Percentiles rank a stretch among this genome's conserved stretches.
These are phyloP conservation scores for Fusarium abutilonis DNA, from an alignment of 2,329 filamentous ascomycete species.

Conservation along the genomic window DNA sequence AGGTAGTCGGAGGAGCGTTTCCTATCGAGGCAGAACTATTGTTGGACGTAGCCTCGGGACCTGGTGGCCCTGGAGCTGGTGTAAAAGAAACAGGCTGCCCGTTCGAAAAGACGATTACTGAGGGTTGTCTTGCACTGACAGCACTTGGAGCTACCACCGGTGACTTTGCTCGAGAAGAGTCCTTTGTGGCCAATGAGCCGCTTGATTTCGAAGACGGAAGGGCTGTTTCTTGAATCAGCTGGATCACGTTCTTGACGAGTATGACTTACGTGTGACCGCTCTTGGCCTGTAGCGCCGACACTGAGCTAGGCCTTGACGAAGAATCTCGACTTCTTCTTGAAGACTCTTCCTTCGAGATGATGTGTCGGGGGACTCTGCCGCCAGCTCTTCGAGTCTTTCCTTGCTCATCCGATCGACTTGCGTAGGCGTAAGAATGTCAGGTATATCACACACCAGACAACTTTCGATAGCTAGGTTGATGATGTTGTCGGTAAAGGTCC, in stretches of 20 bases:
- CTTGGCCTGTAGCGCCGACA: constrained; percentile 25
- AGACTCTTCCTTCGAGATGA: constrained; percentile 16
- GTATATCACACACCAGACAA: constrained; percentile 56
- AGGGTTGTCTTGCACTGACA: neutral
- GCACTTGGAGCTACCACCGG: no score
- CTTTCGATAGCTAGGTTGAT: constrained; percentile 60
- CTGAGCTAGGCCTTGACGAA: constrained; percentile 15
- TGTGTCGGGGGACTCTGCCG: constrained; percentile 12
- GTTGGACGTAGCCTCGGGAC: neutral
- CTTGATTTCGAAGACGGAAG: neutral
- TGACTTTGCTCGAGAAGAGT: no score
- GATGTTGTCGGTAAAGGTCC: constrained; percentile 60
- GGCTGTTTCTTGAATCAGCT: neutral
- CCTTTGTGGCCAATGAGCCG: neutral
- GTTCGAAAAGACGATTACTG: neutral
- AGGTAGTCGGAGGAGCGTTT: no score
- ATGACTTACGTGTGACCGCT: constrained; percentile 17
- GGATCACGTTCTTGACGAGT: no score
- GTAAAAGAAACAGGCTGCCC: neutral
- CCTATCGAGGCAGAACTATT: no score
- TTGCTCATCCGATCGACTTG: constrained; percentile 42
- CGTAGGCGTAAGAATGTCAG: constrained; percentile 53
- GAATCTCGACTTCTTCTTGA: constrained; percentile 18
- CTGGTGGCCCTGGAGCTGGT: neutral
- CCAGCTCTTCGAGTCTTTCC: constrained; percentile 22